Evolutionary conservation across 2,329 filamentous ascomycete genomes (phyloP), one percentile per base, ranked within the genome.

Genomic region (Neoscytalidium dimidiatum): DNA sequence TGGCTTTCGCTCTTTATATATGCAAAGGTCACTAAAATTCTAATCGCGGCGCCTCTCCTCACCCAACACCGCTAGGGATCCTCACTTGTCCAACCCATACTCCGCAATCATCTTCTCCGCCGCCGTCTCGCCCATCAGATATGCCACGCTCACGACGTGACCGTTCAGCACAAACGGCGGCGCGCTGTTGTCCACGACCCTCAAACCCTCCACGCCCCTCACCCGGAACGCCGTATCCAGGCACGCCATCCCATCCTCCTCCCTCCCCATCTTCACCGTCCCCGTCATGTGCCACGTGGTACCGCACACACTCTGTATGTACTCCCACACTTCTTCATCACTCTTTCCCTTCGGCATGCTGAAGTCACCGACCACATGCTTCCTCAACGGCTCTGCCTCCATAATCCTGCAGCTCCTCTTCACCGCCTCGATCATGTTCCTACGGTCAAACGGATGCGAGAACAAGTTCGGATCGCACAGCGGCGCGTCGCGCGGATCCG

Each of bases 271-370:
- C 75, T 82, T 83, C 2, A 78, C 78, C 0, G 85, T 88, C 0
- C 83, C 82, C 1, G 79, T 83, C 83, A 85, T 85, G 68, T 88
- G 86, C 83, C 83, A 86, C 46, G 77, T 82, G 0, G 80, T 82
- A 1, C 72, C 74, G 3, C 81, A 72, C 6, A 74, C 79, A 31
- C 80, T 71, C 46, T 74, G 73, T 79, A 83, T 85, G 68, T 81
- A 77, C 13, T 79, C 74, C 69, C 62, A 69, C 14, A 87, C 74
- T 63, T 86, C 84, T 61, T 86, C 84, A 28, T 87, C 85, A 0
- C 78, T 81, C 0, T 80, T 79, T 5, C 79, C 78, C n/a, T 77
- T 0, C 70, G 58, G 58, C 58, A 51, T 9, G 9, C 44, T 49
- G 14, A 35, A 38, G 14, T 38, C 43, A n/a, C 26, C 72, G 0